A percentile compares a stretch with the other conserved stretches of the same genome.
Conservation (phyloP, 2,329 filamentous ascomycete species). For the Talaromyces rugulosus region DNA sequence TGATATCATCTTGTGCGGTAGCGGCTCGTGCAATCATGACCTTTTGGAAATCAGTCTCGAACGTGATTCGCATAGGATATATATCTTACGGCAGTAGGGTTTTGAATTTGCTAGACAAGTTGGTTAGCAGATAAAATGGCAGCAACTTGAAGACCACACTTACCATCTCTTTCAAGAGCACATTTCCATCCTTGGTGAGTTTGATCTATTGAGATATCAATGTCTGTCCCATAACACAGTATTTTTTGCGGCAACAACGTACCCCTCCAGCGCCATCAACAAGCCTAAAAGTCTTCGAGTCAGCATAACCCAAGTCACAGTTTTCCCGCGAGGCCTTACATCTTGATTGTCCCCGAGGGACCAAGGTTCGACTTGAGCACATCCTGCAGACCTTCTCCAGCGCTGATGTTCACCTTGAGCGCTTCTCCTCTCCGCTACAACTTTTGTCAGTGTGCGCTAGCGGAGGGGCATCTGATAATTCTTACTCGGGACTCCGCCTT, state of each 20-base stretch:
- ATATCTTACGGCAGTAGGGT: constrained; percentile 77
- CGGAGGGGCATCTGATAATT: constrained; percentile 26
- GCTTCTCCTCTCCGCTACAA: constrained; percentile 89
- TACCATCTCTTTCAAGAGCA: constrained; percentile 66
- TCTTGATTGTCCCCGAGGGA: constrained; percentile 91
- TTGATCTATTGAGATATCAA: constrained; percentile 66
- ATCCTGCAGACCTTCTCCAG: constrained; percentile 88
- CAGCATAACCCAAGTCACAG: constrained; percentile 15
- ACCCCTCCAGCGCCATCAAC: constrained; percentile 60
- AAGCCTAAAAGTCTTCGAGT: constrained; percentile 43
- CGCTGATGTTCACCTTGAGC: constrained; percentile 92
- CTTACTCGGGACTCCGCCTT: constrained; percentile 96
- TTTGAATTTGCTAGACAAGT: constrained; percentile 74
- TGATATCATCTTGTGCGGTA: constrained; percentile 97
- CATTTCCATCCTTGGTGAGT: constrained; percentile 97
- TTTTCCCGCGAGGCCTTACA: constrained; percentile 52
- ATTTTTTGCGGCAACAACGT: constrained; percentile 23
- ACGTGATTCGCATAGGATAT: constrained; percentile 8
- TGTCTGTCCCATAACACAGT: constrained; percentile 11
- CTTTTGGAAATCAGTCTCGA: constrained; percentile 23
- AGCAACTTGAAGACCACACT: constrained; percentile 15
- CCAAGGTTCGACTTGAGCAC: constrained; percentile 95
- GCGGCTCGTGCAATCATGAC: constrained; percentile 75
- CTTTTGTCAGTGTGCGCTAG: constrained; percentile 41
- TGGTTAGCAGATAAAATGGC: background rate